These are phyloP conservation scores for Pyrenophora tritici-repentis DNA, from an alignment of 2,329 filamentous ascomycete genomes.

Conservation along the genomic window DNA sequence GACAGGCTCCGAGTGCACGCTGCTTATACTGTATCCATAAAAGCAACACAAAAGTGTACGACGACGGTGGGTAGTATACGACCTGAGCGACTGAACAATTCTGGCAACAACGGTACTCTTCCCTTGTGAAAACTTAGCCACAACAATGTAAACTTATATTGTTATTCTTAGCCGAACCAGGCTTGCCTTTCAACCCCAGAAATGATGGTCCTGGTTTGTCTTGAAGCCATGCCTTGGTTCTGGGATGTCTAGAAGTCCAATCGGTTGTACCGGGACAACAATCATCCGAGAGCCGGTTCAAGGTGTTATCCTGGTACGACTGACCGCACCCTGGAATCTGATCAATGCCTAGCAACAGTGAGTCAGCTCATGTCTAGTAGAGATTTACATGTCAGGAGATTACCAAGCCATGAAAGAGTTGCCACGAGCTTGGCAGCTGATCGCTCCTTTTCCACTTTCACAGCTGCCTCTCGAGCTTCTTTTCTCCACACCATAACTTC, in stretches of 20 bases:
- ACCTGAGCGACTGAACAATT: not conserved
- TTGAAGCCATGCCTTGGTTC: not conserved
- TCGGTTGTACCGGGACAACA: not conserved
- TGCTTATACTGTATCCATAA: conserved; percentile 5
- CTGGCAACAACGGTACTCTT: not conserved
- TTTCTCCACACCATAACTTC: conserved; percentile 16
- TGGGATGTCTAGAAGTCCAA: not conserved
- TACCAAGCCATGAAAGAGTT: not conserved
- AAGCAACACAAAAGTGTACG: conserved; percentile 4
- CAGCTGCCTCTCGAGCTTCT: conserved; percentile 15
- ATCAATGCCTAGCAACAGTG: not conserved
- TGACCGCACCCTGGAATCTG: not conserved
- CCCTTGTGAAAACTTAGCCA: no score
- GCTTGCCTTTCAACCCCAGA: no score
- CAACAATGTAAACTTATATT: no score
- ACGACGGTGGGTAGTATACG: not conserved
- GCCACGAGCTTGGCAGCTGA: not conserved
- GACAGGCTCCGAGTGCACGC: not conserved
- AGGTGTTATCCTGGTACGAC: not conserved
- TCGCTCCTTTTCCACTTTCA: not conserved
- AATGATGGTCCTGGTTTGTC: not conserved
- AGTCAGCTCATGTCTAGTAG: no score
- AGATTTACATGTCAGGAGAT: not conserved
- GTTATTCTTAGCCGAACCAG: no score
- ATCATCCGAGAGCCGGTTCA: not conserved